A percentile compares a stretch with the other conserved stretches of the same genome.
Conservation (phyloP, 805 yeast species). For the Metschnikowia aberdeeniae region DNA sequence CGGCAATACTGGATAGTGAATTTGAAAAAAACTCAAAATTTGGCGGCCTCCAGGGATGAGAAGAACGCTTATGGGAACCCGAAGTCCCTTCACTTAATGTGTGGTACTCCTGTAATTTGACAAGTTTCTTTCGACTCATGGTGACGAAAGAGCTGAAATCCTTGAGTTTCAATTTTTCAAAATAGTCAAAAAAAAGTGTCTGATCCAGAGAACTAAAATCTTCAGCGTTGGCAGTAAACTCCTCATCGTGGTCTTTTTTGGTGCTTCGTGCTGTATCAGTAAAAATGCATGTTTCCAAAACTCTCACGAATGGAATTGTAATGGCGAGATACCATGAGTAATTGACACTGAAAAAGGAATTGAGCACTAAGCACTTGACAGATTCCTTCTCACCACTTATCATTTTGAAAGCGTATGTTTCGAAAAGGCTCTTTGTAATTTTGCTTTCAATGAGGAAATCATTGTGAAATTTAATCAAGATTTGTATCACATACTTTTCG, state of each 20-base stretch:
- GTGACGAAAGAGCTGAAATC: conserved; percentile 7
- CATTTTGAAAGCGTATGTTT: conserved; percentile 17
- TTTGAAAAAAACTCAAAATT: conserved; percentile 17
- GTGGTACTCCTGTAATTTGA: conserved; percentile 7
- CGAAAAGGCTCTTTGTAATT: conserved; percentile 22
- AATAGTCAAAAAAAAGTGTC: conserved; percentile 6
- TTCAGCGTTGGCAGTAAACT: background rate
- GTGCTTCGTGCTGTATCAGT: conserved; percentile 20
- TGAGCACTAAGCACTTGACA: conserved; percentile 32
- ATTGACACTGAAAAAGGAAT: conserved; percentile 30
- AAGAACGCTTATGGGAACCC: background rate
- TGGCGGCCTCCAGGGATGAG: conserved; percentile 8
- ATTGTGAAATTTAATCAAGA: conserved; percentile 30
- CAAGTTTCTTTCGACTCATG: conserved; percentile 13
- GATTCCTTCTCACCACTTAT: conserved; percentile 16
- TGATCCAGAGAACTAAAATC: conserved; percentile 9
- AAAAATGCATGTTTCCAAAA: conserved; percentile 30
- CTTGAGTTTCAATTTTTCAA: conserved; percentile 8
- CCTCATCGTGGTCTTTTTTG: no score
- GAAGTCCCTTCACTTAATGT: background rate
- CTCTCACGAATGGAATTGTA: conserved; percentile 34
- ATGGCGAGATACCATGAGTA: conserved; percentile 37
- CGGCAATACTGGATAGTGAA: conserved; percentile 24
- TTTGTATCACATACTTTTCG: conserved; percentile 37
- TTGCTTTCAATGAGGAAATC: conserved; percentile 30